Percentiles rank a stretch among this genome's conserved stretches.
Conservation (phyloP, 2,329 filamentous ascomycete genomes). For the Tolypocladium amazonense region DNA sequence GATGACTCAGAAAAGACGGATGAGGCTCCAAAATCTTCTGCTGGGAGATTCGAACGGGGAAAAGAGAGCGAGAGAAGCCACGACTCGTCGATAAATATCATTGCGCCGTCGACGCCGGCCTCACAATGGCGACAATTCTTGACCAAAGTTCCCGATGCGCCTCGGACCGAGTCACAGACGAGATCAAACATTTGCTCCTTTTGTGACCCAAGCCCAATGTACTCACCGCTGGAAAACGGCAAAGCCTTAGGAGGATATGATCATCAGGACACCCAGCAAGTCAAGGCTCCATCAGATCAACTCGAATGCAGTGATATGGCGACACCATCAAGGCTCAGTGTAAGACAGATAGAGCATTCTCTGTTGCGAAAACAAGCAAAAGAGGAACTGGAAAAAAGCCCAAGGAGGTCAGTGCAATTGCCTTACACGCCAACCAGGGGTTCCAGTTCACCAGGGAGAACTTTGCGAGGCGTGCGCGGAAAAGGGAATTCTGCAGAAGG, state of each 20-base stretch:
- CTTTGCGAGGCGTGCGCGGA: neutral
- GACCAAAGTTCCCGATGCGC: neutral
- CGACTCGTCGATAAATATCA: neutral
- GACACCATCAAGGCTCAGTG: slow-evolving; percentile 10
- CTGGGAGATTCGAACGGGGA: neutral
- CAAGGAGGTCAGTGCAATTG: neutral
- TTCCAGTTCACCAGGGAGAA: neutral
- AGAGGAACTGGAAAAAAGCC: slow-evolving; percentile 6
- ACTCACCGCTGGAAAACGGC: neutral
- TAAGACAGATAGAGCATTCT: slow-evolving; percentile 17
- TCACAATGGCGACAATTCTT: slow-evolving; percentile 6
- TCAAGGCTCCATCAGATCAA: slow-evolving; percentile 1
- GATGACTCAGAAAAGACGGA: neutral
- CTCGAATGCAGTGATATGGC: slow-evolving; percentile 1
- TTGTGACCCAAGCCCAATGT: slow-evolving; percentile 3
- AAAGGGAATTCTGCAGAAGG: neutral
- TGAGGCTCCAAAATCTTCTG: neutral
- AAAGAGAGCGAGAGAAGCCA: neutral
- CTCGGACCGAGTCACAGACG: neutral
- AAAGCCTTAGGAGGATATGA: neutral
- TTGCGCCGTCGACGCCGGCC: slow-evolving; percentile 1
- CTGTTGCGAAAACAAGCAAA: slow-evolving; percentile 13
- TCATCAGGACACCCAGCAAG: neutral
- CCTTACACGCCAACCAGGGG: neutral
- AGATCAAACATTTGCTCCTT: slow-evolving; percentile 3